Conservation (phyloP, 2,329 filamentous ascomycete species). For the Penicillium brasilianum region DNA sequence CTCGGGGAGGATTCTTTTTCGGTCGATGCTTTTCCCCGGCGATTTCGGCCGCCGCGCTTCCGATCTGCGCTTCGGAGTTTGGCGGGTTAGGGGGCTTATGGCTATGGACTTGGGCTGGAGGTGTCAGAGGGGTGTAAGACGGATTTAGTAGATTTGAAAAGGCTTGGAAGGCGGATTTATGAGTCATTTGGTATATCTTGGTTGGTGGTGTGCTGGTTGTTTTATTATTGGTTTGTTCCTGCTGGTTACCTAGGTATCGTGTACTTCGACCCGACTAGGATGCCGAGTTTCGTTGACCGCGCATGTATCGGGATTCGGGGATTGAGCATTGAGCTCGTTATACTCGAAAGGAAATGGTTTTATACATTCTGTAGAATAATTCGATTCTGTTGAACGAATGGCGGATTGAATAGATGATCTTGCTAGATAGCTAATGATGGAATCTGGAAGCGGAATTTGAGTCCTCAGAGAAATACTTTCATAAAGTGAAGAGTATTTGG, state of each 20-base stretch:
- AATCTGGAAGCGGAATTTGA: background rate
- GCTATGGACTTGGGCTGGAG: background rate
- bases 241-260: background rate
- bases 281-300: background rate
- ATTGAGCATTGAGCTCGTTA: too few species aligned
- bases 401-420: background rate
- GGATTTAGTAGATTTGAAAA: background rate
- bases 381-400: background rate
- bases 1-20: constrained; percentile 7
- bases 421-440: background rate
- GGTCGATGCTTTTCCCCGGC: constrained; percentile 14
- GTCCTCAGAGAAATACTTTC: background rate
- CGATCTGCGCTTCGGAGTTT: constrained; percentile 12
- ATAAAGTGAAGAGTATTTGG: background rate
- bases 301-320: background rate
- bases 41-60: constrained; percentile 18
- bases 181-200: background rate
- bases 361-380: background rate
- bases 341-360: background rate
- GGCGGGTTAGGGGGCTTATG: background rate
- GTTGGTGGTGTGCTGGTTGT: background rate
- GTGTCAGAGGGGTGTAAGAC: background rate
- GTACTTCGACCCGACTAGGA: background rate
- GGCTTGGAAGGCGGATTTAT: background rate
- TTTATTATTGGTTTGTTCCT: background rate